Evolutionary conservation across 2,329 filamentous ascomycete species (phyloP).

Genomic region (Ceratocystis lukuohia): DNA sequence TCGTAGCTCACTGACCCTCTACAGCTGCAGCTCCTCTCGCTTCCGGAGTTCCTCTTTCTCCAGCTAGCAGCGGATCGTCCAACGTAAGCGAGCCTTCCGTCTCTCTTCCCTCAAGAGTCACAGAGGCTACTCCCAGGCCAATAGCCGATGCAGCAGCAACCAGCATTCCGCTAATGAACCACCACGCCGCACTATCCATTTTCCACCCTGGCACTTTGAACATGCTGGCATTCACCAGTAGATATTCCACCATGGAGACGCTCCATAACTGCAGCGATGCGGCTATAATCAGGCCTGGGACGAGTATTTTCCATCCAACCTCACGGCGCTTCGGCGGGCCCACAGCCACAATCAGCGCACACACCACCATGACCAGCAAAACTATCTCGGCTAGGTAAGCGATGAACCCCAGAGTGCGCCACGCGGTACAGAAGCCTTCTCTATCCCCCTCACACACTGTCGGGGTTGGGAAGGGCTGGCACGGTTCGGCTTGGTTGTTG

Average conservation of each 20-base stretch:
- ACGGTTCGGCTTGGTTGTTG: conserved; percentile 37
- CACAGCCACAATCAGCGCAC: conserved; percentile 61
- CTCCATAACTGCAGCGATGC: conserved; percentile 25
- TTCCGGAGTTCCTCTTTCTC: conserved; percentile 3
- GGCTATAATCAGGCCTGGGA: conserved; percentile 41
- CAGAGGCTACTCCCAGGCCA: conserved; percentile 4
- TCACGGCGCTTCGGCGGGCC: conserved; percentile 72
- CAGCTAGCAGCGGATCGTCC: conserved; percentile 12
- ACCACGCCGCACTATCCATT: conserved; percentile 14
- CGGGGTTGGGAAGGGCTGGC: conserved; percentile 48
- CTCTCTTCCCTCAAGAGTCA: conserved; percentile 10
- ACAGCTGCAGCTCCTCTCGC: background rate
- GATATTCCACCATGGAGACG: conserved; percentile 56
- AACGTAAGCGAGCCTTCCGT: conserved; percentile 14
- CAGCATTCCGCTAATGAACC: conserved; percentile 14
- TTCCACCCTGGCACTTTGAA: conserved; percentile 15
- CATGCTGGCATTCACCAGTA: conserved; percentile 28
- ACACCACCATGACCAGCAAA: conserved; percentile 66
- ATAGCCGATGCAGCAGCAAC: conserved; percentile 13
- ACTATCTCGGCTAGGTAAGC: conserved; percentile 75
- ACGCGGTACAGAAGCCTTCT: conserved; percentile 67
- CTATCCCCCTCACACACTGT: conserved; percentile 50
- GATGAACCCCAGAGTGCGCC: conserved; percentile 76
- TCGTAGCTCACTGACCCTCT: background rate
- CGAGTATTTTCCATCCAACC: conserved; percentile 67